Conservation (phyloP, 306 rosid genomes). For the Malus sieversii region DNA sequence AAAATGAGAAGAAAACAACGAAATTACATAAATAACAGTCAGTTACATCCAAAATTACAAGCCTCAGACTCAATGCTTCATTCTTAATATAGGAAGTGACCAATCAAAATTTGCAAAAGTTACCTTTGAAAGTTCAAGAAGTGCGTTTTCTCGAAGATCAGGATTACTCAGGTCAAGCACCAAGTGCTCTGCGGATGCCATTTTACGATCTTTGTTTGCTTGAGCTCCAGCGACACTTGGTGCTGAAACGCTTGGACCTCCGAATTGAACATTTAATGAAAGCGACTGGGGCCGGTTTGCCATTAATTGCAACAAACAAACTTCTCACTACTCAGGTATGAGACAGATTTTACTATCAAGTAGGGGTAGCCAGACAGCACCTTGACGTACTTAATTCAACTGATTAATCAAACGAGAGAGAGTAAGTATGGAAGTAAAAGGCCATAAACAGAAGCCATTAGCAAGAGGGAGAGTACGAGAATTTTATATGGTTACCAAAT, state of each 20-base stretch:
- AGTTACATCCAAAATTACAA: neutral
- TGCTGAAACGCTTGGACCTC: constrained; percentile 26
- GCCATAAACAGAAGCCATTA: neutral
- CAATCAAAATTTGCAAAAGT: neutral
- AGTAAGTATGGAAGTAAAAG: neutral
- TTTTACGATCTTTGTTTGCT: constrained; percentile 43
- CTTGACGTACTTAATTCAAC: neutral
- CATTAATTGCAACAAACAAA: constrained; percentile 4
- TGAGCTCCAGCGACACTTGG: constrained; percentile 27
- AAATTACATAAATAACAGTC: neutral
- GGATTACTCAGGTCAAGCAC: constrained; percentile 57
- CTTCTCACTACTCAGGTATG: neutral
- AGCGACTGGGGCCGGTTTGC: constrained; percentile 20
- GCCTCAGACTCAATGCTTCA: neutral
- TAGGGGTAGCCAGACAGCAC: neutral
- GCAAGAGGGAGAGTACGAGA: neutral
- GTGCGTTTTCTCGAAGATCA: constrained; percentile 52
- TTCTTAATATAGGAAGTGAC: neutral
- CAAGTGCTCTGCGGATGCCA: constrained; percentile 55
- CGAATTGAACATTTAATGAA: constrained; percentile 34
- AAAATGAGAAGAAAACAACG: neutral
- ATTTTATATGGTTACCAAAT: neutral
- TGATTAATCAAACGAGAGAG: neutral
- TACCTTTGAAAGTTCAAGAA: constrained; percentile 60
- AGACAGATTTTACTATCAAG: neutral